These are phyloP conservation scores for Tubosaeta sp. DNA, from an alignment of 768 basidiomycete genomes.

Conservation along the genomic window DNA sequence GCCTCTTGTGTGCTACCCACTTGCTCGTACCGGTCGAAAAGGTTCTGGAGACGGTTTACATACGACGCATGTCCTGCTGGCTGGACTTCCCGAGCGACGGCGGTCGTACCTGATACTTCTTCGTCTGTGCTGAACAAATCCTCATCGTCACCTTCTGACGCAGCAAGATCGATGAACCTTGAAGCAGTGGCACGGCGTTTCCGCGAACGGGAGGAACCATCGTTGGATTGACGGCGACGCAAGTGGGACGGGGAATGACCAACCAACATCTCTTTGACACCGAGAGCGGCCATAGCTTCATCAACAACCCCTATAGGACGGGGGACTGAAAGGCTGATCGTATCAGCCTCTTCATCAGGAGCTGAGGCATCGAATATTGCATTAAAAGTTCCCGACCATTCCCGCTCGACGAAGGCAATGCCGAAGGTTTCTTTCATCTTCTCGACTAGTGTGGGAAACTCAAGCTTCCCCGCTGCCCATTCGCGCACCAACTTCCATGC, in stretches of 20 bases:
- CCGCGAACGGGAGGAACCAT: not conserved
- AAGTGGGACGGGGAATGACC: not conserved
- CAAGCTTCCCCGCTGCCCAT: not conserved
- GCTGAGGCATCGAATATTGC: not conserved
- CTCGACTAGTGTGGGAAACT: not conserved
- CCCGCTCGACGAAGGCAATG: not conserved
- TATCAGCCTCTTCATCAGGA: not conserved
- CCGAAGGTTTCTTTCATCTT: not conserved
- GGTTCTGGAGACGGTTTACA: not conserved
- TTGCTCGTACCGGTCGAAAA: not conserved
- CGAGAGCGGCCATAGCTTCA: not conserved
- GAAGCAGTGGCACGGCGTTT: not conserved
- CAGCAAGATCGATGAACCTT: not conserved
- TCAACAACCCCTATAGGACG: not conserved
- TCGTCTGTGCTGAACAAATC: not conserved
- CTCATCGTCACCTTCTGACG: not conserved
- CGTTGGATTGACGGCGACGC: not conserved
- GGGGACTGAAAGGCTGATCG: not conserved
- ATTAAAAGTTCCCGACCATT: not conserved
- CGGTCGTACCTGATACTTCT: not conserved
- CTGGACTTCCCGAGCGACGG: not conserved
- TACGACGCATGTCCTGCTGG: not conserved
- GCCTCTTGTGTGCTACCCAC: not conserved
- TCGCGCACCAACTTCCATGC: not conserved
- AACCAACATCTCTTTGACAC: not conserved